Evolutionary conservation across 2,329 filamentous ascomycete genomes (phyloP).

Genomic region (Stemphylium beticola): DNA sequence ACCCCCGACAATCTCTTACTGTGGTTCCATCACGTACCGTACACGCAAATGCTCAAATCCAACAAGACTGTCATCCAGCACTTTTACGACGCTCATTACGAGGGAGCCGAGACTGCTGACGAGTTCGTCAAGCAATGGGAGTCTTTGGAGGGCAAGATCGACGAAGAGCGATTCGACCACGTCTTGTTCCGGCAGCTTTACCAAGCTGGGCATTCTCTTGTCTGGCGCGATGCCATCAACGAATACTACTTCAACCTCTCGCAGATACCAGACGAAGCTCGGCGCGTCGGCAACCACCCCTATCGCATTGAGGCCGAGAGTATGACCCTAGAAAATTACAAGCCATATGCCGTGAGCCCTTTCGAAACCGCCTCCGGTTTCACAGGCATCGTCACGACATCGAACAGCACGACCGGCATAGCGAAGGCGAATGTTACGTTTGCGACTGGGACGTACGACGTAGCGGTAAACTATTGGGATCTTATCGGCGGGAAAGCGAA

Average conservation of each 20-base stretch:
- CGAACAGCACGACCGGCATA: conserved; percentile 60
- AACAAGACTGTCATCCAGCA: conserved; percentile 73
- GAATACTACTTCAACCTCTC: conserved; percentile 69
- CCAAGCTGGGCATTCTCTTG: conserved; percentile 72
- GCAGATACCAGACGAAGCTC: conserved; percentile 62
- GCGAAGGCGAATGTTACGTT: conserved; percentile 56
- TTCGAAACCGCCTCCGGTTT: conserved; percentile 65
- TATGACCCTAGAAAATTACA: conserved; percentile 68
- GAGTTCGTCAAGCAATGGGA: conserved; percentile 63
- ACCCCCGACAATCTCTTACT: conserved; percentile 72
- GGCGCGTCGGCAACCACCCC: conserved; percentile 66
- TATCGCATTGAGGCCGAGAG: conserved; percentile 73
- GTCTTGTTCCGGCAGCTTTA: conserved; percentile 65
- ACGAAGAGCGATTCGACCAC: conserved; percentile 65
- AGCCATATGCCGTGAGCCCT: conserved; percentile 60
- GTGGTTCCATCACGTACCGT: conserved; percentile 78
- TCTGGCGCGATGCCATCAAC: conserved; percentile 73
- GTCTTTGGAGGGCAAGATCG: conserved; percentile 62
- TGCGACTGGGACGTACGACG: conserved; percentile 63
- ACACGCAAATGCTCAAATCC: conserved; percentile 66
- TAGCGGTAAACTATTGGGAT: conserved; percentile 73
- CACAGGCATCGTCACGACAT: conserved; percentile 62
- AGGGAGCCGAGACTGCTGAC: conserved; percentile 65
- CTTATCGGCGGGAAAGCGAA: conserved; percentile 63
- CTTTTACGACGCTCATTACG: conserved; percentile 69